Conservation (phyloP, 371 early-diverging fungal species). For the Nematocida minor region DNA sequence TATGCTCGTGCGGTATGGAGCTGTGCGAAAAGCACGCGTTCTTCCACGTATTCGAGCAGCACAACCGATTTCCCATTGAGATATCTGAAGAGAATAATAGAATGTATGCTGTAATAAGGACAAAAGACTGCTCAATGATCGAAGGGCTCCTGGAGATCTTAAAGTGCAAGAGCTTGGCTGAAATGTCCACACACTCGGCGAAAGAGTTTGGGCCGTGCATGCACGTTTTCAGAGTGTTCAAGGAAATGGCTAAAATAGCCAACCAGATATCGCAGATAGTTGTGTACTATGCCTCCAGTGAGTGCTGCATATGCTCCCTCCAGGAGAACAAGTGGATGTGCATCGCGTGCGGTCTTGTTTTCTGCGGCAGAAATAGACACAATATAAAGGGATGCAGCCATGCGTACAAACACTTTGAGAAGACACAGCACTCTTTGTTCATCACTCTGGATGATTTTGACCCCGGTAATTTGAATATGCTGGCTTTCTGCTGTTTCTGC, state of each 20-base stretch:
- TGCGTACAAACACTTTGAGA: constrained; percentile 76
- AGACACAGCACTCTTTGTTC: constrained; percentile 74
- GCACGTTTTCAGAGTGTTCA: constrained; percentile 1
- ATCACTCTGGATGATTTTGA: constrained; percentile 60
- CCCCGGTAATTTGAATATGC: not conserved
- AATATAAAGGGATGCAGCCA: constrained; percentile 93
- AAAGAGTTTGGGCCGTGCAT: not conserved
- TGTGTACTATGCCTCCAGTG: not conserved
- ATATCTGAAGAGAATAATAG: not conserved
- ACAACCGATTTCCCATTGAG: not conserved
- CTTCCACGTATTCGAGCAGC: constrained; percentile 4
- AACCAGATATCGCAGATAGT: not conserved
- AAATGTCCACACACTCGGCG: too few relatives aligned
- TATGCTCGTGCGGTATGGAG: constrained; percentile 15
- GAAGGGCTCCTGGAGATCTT: not conserved
- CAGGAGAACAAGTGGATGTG: constrained; percentile 69
- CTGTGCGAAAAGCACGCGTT: constrained; percentile 15
- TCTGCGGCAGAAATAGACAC: constrained; percentile 73
- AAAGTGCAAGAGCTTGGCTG: not conserved
- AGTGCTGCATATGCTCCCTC: constrained; percentile 17
- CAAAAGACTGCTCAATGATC: not conserved
- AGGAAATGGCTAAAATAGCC: not conserved
- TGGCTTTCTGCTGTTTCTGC: constrained; percentile 58
- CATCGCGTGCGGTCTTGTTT: constrained; percentile 68
- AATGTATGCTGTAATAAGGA: not conserved